Conservation (phyloP, 163 green algal genomes). For the Chlorella variabilis region DNA sequence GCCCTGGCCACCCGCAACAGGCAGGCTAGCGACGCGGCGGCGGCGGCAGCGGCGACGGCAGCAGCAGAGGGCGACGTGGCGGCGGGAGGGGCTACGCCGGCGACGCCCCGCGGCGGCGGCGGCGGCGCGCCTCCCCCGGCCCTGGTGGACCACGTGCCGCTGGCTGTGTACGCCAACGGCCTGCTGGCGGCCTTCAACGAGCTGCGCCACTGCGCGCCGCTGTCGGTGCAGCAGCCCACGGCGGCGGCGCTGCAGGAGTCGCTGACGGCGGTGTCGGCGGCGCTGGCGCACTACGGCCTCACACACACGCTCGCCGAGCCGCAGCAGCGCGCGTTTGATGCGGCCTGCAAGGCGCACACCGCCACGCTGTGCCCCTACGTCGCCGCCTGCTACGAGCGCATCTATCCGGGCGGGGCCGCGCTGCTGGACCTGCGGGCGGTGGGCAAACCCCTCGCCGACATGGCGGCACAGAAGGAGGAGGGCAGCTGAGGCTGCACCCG, state of each 20-base stretch:
- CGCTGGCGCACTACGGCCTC: conserved; percentile 70
- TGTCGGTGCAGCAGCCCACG: conserved; percentile 53
- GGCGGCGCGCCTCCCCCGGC: conserved; percentile 67
- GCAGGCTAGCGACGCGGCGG: conserved; percentile 19
- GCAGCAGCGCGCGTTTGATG: conserved; percentile 64
- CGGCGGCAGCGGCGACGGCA: neutral
- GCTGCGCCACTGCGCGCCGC: conserved; percentile 91
- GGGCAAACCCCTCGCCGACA: conserved; percentile 1
- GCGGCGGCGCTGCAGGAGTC: conserved; percentile 59
- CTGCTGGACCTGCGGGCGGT: conserved; percentile 20
- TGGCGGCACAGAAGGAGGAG: conserved; percentile 11
- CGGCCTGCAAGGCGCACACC: conserved; percentile 51
- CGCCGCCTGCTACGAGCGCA: conserved; percentile 56
- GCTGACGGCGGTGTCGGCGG: conserved; percentile 60
- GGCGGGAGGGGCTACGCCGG: neutral
- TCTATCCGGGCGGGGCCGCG: conserved; percentile 51
- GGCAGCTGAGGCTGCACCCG: conserved; percentile 5
- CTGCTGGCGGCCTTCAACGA: conserved; percentile 94
- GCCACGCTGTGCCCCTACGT: conserved; percentile 71
- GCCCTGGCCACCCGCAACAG: conserved; percentile 42
- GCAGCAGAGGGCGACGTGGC: conserved; percentile 5
- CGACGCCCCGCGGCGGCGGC: neutral
- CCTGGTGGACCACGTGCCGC: conserved; percentile 91
- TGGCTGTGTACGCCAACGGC: conserved; percentile 94
- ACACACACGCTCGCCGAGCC: conserved; percentile 54